phyloP scores from a whole-genome alignment of 345 rosid species.

The Citrus sp. region DNA sequence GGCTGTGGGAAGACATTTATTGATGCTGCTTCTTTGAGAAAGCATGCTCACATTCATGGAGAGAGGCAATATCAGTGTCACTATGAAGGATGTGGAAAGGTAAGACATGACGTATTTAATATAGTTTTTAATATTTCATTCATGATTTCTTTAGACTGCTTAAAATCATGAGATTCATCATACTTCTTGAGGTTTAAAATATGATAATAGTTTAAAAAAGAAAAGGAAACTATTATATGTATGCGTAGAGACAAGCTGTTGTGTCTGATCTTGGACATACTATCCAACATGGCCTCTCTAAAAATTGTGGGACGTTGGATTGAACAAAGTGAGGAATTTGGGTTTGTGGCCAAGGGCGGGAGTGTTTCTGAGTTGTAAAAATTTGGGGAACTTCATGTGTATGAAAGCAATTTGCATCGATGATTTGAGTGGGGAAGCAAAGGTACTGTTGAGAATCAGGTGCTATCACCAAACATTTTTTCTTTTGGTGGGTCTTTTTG shows the following conservation, averaged over 20 bases:
- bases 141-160: not conserved
- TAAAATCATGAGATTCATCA: not conserved
- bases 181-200: not conserved
- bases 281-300: not conserved
- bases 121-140: not conserved
- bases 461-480: too few species aligned
- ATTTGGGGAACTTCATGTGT: not conserved
- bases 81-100: slow-evolving; percentile 86
- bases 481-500: too few species aligned
- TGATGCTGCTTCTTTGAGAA: slow-evolving; percentile 93
- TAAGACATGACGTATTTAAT: slow-evolving; percentile 11
- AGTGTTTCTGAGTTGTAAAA: not conserved
- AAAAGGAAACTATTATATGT: not conserved
- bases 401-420: not conserved
- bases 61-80: slow-evolving; percentile 88
- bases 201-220: too few species aligned
- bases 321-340: not conserved
- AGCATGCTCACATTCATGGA: slow-evolving; percentile 97
- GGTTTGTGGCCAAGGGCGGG: too few species aligned
- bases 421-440: not conserved
- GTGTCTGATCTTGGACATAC: not conserved
- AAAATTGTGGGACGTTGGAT: not conserved
- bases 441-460: not conserved
- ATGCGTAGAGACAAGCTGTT: not conserved
- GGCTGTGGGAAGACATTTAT: slow-evolving; percentile 93